A percentile compares a stretch with the other conserved stretches of the same genome.
Evolutionary conservation across 768 basidiomycete species (phyloP).

Genomic region (Xerocomus brunneocitrinus): DNA sequence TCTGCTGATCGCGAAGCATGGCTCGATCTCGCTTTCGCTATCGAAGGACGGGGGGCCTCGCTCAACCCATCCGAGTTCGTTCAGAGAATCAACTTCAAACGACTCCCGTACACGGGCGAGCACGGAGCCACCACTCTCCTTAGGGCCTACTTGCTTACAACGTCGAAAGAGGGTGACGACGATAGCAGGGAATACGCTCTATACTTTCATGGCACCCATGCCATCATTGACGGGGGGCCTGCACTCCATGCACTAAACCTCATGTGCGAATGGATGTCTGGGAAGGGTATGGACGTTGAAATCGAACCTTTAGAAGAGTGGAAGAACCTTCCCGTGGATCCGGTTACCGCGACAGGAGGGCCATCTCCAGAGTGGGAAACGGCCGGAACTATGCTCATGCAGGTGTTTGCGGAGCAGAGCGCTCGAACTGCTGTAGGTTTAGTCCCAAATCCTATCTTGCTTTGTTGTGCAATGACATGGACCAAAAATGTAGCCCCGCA

Average conservation of each 20-base stretch:
- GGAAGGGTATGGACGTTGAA: constrained; percentile 6
- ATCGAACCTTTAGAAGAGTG: constrained; percentile 18
- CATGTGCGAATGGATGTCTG: constrained; percentile 22
- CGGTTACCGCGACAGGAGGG: constrained; percentile 23
- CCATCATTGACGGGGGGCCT: constrained; percentile 22
- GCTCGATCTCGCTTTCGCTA: constrained; percentile 18
- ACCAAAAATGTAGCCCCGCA: constrained; percentile 1
- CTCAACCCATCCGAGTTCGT: constrained; percentile 18
- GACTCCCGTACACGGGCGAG: constrained; percentile 14
- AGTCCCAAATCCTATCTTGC: neutral
- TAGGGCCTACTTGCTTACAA: constrained; percentile 10
- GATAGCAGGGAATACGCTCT: constrained; percentile 11
- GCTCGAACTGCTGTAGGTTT: constrained; percentile 9
- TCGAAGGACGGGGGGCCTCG: constrained; percentile 12
- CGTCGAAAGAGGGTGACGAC: constrained; percentile 1
- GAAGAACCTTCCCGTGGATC: constrained; percentile 25
- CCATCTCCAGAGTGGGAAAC: constrained; percentile 14
- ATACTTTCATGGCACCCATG: constrained; percentile 23
- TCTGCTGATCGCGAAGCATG: constrained; percentile 20
- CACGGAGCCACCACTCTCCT: constrained; percentile 1
- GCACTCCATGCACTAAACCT: constrained; percentile 19
- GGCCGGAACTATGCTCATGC: constrained; percentile 11
- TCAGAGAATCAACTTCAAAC: constrained; percentile 12
- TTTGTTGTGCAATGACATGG: neutral
- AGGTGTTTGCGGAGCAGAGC: constrained; percentile 6